These are phyloP conservation scores for Zalaria sp. DNA, from an alignment of 2,329 filamentous ascomycete species.

Conservation along the genomic window DNA sequence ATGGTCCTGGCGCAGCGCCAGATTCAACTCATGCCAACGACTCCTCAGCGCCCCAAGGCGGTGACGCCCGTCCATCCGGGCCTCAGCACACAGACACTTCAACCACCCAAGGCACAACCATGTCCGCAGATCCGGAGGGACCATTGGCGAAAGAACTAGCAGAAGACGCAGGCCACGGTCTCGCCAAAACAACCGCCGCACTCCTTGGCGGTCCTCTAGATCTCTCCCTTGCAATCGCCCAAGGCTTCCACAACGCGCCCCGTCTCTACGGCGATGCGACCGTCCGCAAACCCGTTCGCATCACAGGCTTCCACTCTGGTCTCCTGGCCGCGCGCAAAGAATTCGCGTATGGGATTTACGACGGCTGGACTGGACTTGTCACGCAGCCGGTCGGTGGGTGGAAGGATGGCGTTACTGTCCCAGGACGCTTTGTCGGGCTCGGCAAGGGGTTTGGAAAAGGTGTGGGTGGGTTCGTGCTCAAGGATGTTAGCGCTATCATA, in stretches of 20 bases:
- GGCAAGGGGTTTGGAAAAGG: conserved; percentile 60
- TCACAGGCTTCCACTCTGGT: conserved; percentile 64
- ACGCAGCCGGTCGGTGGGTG: conserved; percentile 62
- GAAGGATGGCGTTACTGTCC: conserved; percentile 31
- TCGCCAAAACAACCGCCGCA: conserved; percentile 60
- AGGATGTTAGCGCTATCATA: conserved; percentile 55
- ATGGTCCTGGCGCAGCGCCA: background rate
- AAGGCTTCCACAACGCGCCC: conserved; percentile 79
- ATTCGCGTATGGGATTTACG: conserved; percentile 50
- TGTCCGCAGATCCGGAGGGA: conserved; percentile 14
- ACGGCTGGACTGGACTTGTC: conserved; percentile 67
- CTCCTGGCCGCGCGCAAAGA: conserved; percentile 61
- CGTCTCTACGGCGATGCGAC: conserved; percentile 74
- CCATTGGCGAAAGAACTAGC: conserved; percentile 25
- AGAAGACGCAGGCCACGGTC: conserved; percentile 50
- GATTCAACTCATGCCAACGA: background rate
- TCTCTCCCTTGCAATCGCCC: conserved; percentile 66
- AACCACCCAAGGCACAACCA: conserved; percentile 12
- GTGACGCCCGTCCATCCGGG: background rate
- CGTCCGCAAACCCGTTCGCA: conserved; percentile 62
- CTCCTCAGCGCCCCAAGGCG: background rate
- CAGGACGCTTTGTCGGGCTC: conserved; percentile 16
- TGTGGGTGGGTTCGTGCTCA: conserved; percentile 65
- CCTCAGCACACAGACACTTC: conserved; percentile 11
- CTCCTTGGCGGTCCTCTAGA: conserved; percentile 72